A percentile compares a stretch with the other conserved stretches of the same genome.
These are phyloP conservation scores for Epithemia pelagica DNA, from an alignment of 108 stramenopile genomes.

Conservation along the genomic window DNA sequence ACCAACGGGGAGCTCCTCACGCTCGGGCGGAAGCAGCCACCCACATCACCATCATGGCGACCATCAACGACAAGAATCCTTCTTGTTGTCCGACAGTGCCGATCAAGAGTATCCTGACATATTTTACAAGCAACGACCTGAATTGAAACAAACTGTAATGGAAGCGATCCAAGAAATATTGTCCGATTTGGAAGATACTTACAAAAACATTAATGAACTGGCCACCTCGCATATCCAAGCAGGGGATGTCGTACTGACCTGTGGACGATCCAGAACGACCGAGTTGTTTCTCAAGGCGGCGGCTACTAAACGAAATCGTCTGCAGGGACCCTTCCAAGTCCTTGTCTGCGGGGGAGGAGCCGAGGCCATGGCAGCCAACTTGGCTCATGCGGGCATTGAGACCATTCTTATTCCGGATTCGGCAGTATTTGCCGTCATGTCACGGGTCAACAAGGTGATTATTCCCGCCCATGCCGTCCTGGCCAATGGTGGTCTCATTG, in stretches of 20 bases:
- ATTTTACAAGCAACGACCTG: slow-evolving; percentile 49
- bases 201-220: slow-evolving; percentile 84
- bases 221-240: slow-evolving; percentile 91
- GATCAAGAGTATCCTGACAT: slow-evolving; percentile 38
- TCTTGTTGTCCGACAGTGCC: slow-evolving; percentile 12
- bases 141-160: slow-evolving; percentile 75
- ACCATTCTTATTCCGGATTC: slow-evolving; percentile 44
- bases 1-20: slow-evolving; percentile 6
- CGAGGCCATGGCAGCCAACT: slow-evolving; percentile 72
- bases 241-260: slow-evolving; percentile 89
- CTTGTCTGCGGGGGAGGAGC: slow-evolving; percentile 90
- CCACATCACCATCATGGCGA: not conserved
- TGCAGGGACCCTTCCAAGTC: slow-evolving; percentile 95
- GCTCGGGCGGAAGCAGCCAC: not conserved
- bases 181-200: slow-evolving; percentile 78
- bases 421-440: slow-evolving; percentile 65
- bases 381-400: slow-evolving; percentile 77
- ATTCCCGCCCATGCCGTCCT: slow-evolving; percentile 92
- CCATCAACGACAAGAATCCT: slow-evolving; percentile 23
- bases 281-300: slow-evolving; percentile 80
- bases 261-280: slow-evolving; percentile 81
- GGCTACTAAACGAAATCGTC: slow-evolving; percentile 77
- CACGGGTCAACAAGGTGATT: slow-evolving; percentile 92
- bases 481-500: slow-evolving; percentile 95
- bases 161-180: slow-evolving; percentile 85